These are phyloP conservation scores for Murraya paniculata DNA, from an alignment of 345 rosid species.

Conservation along the genomic window DNA sequence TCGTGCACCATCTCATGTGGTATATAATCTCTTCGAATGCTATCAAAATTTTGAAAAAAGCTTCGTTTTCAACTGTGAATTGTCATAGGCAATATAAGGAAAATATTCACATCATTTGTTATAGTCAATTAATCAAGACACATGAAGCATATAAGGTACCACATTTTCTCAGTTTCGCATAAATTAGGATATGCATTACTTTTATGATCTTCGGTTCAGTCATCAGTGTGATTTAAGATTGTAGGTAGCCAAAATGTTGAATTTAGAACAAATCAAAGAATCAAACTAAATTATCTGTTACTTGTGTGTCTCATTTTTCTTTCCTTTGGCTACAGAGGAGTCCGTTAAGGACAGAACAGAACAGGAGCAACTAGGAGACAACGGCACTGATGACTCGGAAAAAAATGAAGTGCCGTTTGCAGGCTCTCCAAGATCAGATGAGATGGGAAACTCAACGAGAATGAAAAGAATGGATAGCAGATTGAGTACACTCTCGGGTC, in stretches of 20 bases:
- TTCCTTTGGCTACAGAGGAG: slow-evolving; percentile 46
- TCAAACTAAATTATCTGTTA: background rate
- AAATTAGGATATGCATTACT: background rate
- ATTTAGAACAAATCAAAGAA: background rate
- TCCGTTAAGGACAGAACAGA: slow-evolving; percentile 56
- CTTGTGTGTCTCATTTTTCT: background rate
- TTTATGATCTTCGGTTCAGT: background rate
- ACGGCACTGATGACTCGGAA: slow-evolving; percentile 40
- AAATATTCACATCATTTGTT: background rate
- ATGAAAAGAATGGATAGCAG: slow-evolving; percentile 47
- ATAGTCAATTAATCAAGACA: background rate
- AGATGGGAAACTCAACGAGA: slow-evolving; percentile 36
- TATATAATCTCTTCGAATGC: slow-evolving; percentile 19
- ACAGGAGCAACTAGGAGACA: slow-evolving; percentile 51
- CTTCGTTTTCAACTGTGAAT: background rate
- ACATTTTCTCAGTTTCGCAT: background rate
- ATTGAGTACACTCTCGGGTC: slow-evolving; percentile 44
- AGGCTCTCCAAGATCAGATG: slow-evolving; percentile 48
- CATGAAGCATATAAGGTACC: background rate
- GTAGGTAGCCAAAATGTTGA: background rate
- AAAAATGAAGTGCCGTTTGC: slow-evolving; percentile 28
- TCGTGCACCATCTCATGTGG: slow-evolving; percentile 80
- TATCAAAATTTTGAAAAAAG: background rate
- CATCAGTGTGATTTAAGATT: background rate
- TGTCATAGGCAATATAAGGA: background rate